These are phyloP conservation scores for Candida maesae DNA, from an alignment of 805 yeast genomes.

Conservation along the genomic window DNA sequence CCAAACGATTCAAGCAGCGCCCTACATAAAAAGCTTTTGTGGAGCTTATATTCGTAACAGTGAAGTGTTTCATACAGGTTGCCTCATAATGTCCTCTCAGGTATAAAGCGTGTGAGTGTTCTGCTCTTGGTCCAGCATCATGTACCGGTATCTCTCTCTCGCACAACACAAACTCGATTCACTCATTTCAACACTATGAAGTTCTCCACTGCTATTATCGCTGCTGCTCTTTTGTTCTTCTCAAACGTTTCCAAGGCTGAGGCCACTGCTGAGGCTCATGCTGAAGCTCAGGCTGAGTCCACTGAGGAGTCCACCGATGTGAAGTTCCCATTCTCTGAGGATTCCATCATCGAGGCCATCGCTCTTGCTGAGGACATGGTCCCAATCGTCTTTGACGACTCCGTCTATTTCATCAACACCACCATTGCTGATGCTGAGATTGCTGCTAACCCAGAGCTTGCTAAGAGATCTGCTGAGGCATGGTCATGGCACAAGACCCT, in stretches of 20 bases:
- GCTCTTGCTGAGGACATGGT: constrained; percentile 22
- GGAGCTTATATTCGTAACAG: too few species aligned
- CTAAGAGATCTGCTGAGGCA: constrained; percentile 23
- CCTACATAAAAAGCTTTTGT: background rate
- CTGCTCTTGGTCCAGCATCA: background rate
- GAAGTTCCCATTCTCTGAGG: constrained; percentile 27
- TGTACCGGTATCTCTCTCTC: background rate
- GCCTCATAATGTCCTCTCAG: constrained; percentile 1
- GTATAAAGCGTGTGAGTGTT: background rate
- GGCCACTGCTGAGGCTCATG: too few species aligned
- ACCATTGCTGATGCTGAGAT: constrained; percentile 21
- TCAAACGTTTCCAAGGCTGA: constrained; percentile 12
- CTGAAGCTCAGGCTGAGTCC: constrained; percentile 4
- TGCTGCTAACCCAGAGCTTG: constrained; percentile 12
- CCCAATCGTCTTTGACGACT: constrained; percentile 23
- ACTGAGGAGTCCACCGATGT: constrained; percentile 16
- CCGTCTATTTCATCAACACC: constrained; percentile 27
- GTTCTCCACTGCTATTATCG: constrained; percentile 13
- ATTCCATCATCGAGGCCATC: constrained; percentile 26
- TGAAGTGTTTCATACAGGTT: constrained; percentile 3
- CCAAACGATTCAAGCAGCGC: background rate
- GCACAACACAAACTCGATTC: constrained; percentile 3
- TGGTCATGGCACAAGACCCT: constrained; percentile 21
- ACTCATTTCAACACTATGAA: constrained; percentile 13
- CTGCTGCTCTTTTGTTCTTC: constrained; percentile 14